Conservation (phyloP, 176 grass and related monocot genomes). For the Juncus effusus region DNA sequence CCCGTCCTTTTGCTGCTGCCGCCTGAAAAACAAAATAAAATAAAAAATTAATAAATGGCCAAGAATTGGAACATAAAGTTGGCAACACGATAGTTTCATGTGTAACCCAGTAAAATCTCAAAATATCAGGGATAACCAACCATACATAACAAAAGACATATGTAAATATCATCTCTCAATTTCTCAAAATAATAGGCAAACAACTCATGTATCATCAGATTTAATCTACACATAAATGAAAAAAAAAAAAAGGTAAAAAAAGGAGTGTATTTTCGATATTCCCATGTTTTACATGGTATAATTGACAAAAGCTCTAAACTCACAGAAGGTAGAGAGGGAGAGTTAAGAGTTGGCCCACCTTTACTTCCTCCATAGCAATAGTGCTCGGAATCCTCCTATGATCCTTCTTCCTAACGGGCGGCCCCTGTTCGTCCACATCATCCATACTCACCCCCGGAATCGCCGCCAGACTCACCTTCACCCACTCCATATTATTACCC, state of each 20-base stretch:
- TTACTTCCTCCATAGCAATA: constrained; percentile 98
- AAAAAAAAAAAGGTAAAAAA: constrained; percentile 13
- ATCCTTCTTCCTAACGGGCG: constrained; percentile 64
- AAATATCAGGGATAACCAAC: not conserved
- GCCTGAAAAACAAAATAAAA: constrained; percentile 50
- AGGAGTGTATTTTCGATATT: not conserved
- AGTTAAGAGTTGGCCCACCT: constrained; percentile 40
- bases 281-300: not conserved
- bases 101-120: no score
- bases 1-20: constrained; percentile 80
- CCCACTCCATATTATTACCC: constrained; percentile 65
- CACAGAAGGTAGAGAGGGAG: not conserved
- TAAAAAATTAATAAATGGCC: not conserved
- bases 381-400: constrained; percentile 93
- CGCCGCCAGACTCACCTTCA: constrained; percentile 74
- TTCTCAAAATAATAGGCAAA: no score
- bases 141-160: constrained; percentile 6
- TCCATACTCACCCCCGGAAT: constrained; percentile 93
- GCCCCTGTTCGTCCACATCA: constrained; percentile 71
- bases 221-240: not conserved
- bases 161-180: no score
- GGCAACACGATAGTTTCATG: no score
- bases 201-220: no score
- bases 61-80: not conserved
- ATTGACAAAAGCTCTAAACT: no score